Evolutionary conservation across 2,329 filamentous ascomycete genomes (phyloP), one percentile per base, ranked within the genome.

Genomic region (Plectosphaerella plurivora): DNA sequence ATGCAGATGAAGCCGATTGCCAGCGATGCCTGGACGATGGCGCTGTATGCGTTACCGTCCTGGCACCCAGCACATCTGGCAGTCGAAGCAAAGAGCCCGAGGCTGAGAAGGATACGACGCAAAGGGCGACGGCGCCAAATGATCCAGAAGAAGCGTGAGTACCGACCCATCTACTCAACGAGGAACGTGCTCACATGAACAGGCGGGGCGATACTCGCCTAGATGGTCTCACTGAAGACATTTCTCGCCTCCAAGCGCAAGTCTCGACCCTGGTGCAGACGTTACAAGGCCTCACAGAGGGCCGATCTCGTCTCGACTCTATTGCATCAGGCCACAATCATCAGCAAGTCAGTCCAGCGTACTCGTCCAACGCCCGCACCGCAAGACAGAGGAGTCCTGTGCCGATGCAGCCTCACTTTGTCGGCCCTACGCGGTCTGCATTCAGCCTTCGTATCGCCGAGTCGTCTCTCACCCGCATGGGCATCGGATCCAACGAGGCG

Each of bases 381-480:
- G 48, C 53, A 3, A 50, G 45, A 18, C 18, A 51, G 9, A 47
- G 50, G 14, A 49, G 52, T 16, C 55, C 53, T 5, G 62, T 58
- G 6, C 66, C 68, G 0, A 63, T 64, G 16, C 59, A 68, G 5
- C 66, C 67, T 0, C 68, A 68, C 6, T 71, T 72, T 35, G 62
- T 72, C 15, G 69, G 69, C 0, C 66, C 68, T 1, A 71, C 68
- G 1, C 53, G 66, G 2, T 66, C 69, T 1, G 64, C 65, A 0
- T 72, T 65, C 50, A 64, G 68, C 3, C 59, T 72, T 6, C 59
- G 67, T 5, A 63, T 71, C 3, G 68, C 65, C 2, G 66, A 71
- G 41, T 59, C 61, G 0, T 69, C 69, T 0, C 56, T 72, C 2
- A 68, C 65, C 0, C 60, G 63, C 2, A 67, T 71, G 64, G 68